These are phyloP conservation scores for Colletotrichum cereale DNA, from an alignment of 2,329 filamentous ascomycete genomes.

Conservation along the genomic window DNA sequence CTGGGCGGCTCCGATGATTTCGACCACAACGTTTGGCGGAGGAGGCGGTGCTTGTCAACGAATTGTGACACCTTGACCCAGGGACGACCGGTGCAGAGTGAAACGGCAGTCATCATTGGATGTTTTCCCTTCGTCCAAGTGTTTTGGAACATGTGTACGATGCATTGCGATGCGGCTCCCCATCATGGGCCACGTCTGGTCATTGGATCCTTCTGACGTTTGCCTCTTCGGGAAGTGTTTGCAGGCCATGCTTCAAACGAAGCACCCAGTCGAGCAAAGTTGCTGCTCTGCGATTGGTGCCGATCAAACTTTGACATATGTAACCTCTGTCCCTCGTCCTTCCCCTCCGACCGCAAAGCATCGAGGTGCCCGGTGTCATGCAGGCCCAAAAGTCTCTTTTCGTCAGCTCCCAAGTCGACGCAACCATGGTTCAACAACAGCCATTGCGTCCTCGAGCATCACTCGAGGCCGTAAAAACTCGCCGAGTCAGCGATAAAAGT, in stretches of 20 bases:
- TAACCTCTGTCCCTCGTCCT: slow-evolving; percentile 24
- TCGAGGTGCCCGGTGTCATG: slow-evolving; percentile 31
- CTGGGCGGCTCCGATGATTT: slow-evolving; percentile 20
- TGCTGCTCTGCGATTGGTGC: slow-evolving; percentile 41
- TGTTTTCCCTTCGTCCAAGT: slow-evolving; percentile 34
- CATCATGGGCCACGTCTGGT: slow-evolving; percentile 29
- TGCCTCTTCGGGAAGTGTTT: slow-evolving; percentile 39
- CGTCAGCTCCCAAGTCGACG: slow-evolving; percentile 12
- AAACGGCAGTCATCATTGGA: slow-evolving; percentile 37
- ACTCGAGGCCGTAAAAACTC: slow-evolving; percentile 5
- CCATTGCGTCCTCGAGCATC: slow-evolving; percentile 9
- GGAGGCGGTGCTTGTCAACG: slow-evolving; percentile 35
- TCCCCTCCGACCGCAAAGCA: slow-evolving; percentile 31
- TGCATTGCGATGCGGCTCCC: slow-evolving; percentile 17
- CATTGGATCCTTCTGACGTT: slow-evolving; percentile 36
- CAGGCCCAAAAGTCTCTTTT: slow-evolving; percentile 4
- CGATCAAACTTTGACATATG: slow-evolving; percentile 42
- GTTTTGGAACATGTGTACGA: slow-evolving; percentile 36
- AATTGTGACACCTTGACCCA: slow-evolving; percentile 26
- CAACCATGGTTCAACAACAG: slow-evolving; percentile 12
- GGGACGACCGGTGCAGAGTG: slow-evolving; percentile 37
- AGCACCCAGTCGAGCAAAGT: slow-evolving; percentile 30
- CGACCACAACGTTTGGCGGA: slow-evolving; percentile 23
- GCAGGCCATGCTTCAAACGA: slow-evolving; percentile 38
- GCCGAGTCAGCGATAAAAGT: slow-evolving; percentile 25